phyloP scores from a whole-genome alignment of 768 basidiomycete genomes.

The Suillus ampliporus region DNA sequence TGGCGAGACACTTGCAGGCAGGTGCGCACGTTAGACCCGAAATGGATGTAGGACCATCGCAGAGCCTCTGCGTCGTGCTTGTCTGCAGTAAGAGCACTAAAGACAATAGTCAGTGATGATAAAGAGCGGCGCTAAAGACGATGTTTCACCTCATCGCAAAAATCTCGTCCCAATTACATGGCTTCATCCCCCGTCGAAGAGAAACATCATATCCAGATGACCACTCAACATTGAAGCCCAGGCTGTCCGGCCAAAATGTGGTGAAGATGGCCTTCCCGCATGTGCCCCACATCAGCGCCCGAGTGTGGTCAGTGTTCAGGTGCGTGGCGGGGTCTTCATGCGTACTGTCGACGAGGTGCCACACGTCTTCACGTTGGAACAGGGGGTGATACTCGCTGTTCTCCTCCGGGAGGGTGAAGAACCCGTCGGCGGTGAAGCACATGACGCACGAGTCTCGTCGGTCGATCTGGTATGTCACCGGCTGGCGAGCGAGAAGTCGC shows the following conservation, averaged over 20 bases:
- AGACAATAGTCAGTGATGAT: neutral
- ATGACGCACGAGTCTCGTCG: neutral
- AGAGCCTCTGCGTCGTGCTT: slow-evolving; percentile 1
- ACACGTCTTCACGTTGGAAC: slow-evolving; percentile 1
- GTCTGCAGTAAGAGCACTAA: neutral
- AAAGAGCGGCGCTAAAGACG: neutral
- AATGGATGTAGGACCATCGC: slow-evolving; percentile 1
- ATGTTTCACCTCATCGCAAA: neutral
- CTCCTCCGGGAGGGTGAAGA: slow-evolving; percentile 1
- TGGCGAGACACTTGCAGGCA: neutral
- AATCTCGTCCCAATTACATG: slow-evolving; percentile 1
- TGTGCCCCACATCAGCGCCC: slow-evolving; percentile 3
- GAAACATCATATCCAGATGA: slow-evolving; percentile 6
- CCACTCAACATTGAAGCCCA: neutral
- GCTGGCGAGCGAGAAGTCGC: slow-evolving; percentile 6
- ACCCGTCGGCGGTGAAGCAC: slow-evolving; percentile 2
- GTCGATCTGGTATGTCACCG: neutral
- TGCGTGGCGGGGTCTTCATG: neutral
- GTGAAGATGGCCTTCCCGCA: slow-evolving; percentile 2
- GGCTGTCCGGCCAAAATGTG: slow-evolving; percentile 1
- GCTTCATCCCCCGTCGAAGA: neutral
- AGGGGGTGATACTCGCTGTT: slow-evolving; percentile 1
- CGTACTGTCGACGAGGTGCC: neutral
- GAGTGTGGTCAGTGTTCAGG: neutral
- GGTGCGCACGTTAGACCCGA: neutral